Conservation (phyloP, 192 early-diverging fungal species). For the Entomortierella chlamydospora region DNA sequence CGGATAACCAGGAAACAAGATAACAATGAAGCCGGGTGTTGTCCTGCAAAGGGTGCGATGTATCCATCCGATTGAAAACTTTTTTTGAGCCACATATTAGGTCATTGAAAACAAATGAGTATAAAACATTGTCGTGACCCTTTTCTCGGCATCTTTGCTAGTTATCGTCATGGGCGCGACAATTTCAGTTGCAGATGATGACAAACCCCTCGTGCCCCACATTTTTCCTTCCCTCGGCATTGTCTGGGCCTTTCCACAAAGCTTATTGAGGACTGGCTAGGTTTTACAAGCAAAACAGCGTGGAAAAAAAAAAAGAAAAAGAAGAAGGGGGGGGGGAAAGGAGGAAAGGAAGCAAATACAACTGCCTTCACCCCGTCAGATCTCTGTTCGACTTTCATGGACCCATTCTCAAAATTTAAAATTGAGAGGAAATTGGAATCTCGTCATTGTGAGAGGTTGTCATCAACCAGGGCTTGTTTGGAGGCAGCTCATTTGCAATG, state of each 20-base stretch:
- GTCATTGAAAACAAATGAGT: neutral
- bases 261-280: neutral
- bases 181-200: conserved; percentile 16
- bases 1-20: conserved; percentile 6
- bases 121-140: neutral
- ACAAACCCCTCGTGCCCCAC: neutral
- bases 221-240: neutral
- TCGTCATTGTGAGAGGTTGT: conserved; percentile 53
- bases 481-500: neutral
- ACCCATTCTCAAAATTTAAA: neutral
- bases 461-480: conserved; percentile 40
- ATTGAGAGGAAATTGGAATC: neutral
- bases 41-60: conserved; percentile 47
- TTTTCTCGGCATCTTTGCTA: conserved; percentile 31
- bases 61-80: conserved; percentile 56
- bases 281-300: neutral
- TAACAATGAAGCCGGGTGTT: neutral
- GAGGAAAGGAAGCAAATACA: neutral
- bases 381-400: conserved; percentile 57
- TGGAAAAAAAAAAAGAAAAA: neutral
- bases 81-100: conserved; percentile 33
- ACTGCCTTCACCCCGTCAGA: conserved; percentile 43
- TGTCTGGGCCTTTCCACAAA: no score
- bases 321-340: neutral
- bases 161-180: conserved; percentile 52